Conservation (phyloP, 805 yeast species). For the Cyberlindnera amylophila region DNA sequence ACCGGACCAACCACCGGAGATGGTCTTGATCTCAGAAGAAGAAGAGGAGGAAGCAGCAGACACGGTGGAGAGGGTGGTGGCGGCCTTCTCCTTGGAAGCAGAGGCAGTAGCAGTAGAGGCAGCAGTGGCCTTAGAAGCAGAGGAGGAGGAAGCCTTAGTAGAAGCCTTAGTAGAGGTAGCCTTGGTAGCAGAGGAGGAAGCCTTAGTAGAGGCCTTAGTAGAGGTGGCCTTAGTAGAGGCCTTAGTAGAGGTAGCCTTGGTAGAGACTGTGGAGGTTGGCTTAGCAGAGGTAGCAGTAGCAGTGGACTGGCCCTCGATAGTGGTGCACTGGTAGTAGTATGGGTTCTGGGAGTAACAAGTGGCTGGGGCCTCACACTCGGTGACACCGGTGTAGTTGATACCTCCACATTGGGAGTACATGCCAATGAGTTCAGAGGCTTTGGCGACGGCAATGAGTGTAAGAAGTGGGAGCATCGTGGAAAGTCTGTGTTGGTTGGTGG, state of each 20-base stretch:
- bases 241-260: not conserved
- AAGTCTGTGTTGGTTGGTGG: not conserved
- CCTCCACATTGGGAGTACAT: slow-evolving; percentile 16
- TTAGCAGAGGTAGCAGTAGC: not conserved
- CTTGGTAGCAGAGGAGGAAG: not conserved
- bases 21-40: not conserved
- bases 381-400: slow-evolving; percentile 6
- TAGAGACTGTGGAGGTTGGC: not conserved
- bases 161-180: not conserved
- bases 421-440: slow-evolving; percentile 3
- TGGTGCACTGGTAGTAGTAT: slow-evolving; percentile 27
- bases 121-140: not conserved
- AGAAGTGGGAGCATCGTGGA: not conserved
- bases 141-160: not conserved
- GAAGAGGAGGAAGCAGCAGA: not conserved
- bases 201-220: not conserved
- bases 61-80: slow-evolving; percentile 4
- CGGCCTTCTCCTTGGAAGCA: slow-evolving; percentile 6
- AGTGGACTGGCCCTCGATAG: not conserved
- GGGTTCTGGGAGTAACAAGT: slow-evolving; percentile 23
- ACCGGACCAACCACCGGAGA: slow-evolving; percentile 14
- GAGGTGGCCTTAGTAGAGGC: not conserved
- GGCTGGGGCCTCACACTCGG: slow-evolving; percentile 23
- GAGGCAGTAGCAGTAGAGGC: slow-evolving; percentile 1
- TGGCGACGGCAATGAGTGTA: not conserved